Base-by-base conservation (phyloP, 2,329 filamentous ascomycete species). In the Sporothrix brasiliensis region DNA sequence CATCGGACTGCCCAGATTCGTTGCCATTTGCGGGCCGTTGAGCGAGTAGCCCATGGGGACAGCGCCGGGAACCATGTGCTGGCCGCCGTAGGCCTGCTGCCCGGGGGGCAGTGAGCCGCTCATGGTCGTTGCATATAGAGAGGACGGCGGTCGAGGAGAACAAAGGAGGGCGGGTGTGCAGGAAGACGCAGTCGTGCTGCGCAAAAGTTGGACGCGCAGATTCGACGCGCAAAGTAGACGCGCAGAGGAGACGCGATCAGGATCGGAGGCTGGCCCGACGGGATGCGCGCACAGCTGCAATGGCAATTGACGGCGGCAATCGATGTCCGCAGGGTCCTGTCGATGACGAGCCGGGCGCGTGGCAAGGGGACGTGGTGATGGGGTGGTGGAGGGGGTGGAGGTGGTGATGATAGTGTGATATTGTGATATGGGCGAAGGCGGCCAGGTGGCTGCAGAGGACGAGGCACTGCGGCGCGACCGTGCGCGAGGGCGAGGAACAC, bases 71-170 rank as follows among this genome's bases (percentile, higher is more conserved):
- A 73, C 68, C 70, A 72, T 76, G 73, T 75, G 77, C 74, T 82
- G 80, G 76, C 77, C 79, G 73, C 78, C 76, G 75, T 77, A 82
- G 73, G 76, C 77, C 77, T 80, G 71, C 71, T 73, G 79, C 75
- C 80, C 79, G 73, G 79, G 77, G 76, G 80, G 80, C 78, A 81
- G 77, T 73, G 77, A 78, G 76, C 78, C 78, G 74, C 78, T 77
- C 76, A 77, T 79, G 75, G 77, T 80, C 79, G 82, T 80, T 74
- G 75, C 78, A 77, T 75, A 71, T 60, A 72, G 70, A 69, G 71
- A 60, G 54, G 47, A 10, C 34, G 24, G 16, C 24, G 60, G 4
- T 27, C 14, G 44, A 13, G 44, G 24, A 21, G 30, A 27, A 14
- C n/a, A 56, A 47, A n/a, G 30, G 34, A 9, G 34, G 41, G 41